Evolutionary conservation across 1,139 yeast species (phyloP), one percentile per base, ranked within the genome.

Genomic region (Blastobotrys proliferans): DNA sequence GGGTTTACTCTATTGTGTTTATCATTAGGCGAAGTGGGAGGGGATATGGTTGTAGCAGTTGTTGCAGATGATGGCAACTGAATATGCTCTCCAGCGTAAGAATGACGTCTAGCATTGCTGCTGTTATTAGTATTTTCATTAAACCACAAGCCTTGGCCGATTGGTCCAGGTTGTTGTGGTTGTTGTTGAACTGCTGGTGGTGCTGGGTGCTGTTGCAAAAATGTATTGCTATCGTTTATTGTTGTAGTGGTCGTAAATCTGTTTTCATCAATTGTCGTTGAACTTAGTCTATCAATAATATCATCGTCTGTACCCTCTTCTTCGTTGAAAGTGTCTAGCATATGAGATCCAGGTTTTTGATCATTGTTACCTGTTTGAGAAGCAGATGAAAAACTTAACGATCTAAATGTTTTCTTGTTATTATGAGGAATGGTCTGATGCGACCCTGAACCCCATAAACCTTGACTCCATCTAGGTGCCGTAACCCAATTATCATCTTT

Each of bases 61-160:
- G 47, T 16, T 38, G 44, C 29, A 25, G 48, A 29, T 33, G 38
- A 6, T 4, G 33, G 32, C 33, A 33, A 18, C 10, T 40, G 19
- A 13, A 41, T 35, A 18, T 40, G 42, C 28, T 53, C 57, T 10
- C 55, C 58, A 16, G 58, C 58, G 35, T 54, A 54, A n/a, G 55
- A 51, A 40, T 54, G 57, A n/a, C 57, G 42, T 29, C 57, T 33
- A 11, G 53, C 51, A 0, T 47, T 51, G n/a, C n/a, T n/a, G n/a
- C n/a, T n/a, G n/a, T n/a, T n/a, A n/a, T n/a, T n/a, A 24, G 36
- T 27, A 11, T 14, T 35, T 27, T 29, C 20, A n/a, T 20, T 10
- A 6, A 49, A 44, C 35, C 40, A 43, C 20, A 29, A 30, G 6
- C 33, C 40, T 26, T 29, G 42, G 16, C 44, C 44, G 20, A 28